Evolutionary conservation across 1,284 basidiomycete genomes (phyloP).

Genomic region (Boletus sp.): DNA sequence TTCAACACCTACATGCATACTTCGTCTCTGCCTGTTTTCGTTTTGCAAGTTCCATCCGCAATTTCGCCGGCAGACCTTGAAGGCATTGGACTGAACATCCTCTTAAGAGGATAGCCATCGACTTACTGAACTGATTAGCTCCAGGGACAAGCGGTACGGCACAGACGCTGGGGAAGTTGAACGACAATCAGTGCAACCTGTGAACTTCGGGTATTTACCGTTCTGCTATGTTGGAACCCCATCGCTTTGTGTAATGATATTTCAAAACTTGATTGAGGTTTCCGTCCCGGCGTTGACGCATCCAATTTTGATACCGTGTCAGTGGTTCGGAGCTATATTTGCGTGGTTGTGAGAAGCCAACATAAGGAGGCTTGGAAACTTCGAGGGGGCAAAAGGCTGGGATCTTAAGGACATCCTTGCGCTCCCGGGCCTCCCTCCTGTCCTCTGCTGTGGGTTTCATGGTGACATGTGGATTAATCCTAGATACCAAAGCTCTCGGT

Average conservation of each 20-base stretch:
- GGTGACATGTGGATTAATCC: constrained; percentile 51
- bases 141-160: constrained; percentile 46
- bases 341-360: constrained; percentile 48
- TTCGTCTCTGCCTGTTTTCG: constrained; percentile 22
- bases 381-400: constrained; percentile 41
- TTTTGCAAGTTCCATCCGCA: constrained; percentile 37
- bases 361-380: constrained; percentile 19
- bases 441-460: constrained; percentile 35
- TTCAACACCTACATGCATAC: constrained; percentile 22
- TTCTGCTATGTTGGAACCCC: constrained; percentile 44
- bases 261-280: constrained; percentile 28
- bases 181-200: background rate
- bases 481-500: constrained; percentile 25
- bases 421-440: constrained; percentile 32
- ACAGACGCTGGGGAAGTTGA: constrained; percentile 40
- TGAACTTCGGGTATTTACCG: constrained; percentile 39
- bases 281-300: constrained; percentile 38
- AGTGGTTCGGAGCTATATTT: constrained; percentile 47
- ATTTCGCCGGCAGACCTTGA: constrained; percentile 42
- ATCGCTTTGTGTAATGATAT: constrained; percentile 53
- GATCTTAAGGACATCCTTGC: constrained; percentile 41
- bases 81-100: background rate
- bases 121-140: constrained; percentile 48
- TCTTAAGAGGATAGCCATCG: background rate
- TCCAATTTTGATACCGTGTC: constrained; percentile 57